A percentile compares a stretch with the other conserved stretches of the same genome.
Evolutionary conservation across 2,329 filamentous ascomycete species (phyloP).

Genomic region (Aspergillus ustus): DNA sequence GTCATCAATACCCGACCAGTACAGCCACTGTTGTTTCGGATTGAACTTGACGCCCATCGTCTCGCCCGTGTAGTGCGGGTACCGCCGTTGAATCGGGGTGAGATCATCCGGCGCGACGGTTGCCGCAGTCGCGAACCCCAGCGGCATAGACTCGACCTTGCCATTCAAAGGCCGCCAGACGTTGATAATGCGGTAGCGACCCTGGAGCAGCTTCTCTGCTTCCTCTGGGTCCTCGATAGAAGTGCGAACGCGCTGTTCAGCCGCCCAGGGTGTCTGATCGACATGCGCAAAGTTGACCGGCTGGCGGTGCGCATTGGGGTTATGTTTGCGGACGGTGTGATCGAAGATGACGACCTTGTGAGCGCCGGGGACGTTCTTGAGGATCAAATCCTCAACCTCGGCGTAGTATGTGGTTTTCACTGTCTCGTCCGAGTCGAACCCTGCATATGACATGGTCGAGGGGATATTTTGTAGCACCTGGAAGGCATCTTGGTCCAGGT

Average conservation of each 20-base stretch:
- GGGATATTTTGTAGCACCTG: slow-evolving; percentile 64
- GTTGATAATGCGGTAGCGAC: slow-evolving; percentile 81
- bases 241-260: slow-evolving; percentile 67
- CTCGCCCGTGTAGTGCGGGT: slow-evolving; percentile 72
- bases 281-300: slow-evolving; percentile 79
- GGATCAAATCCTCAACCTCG: slow-evolving; percentile 74
- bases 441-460: slow-evolving; percentile 57
- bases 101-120: slow-evolving; percentile 55
- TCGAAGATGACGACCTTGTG: slow-evolving; percentile 77
- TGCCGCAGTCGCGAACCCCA: slow-evolving; percentile 60
- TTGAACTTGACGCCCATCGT: slow-evolving; percentile 71
- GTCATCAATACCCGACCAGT: slow-evolving; percentile 76
- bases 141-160: slow-evolving; percentile 60
- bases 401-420: slow-evolving; percentile 79
- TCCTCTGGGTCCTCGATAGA: slow-evolving; percentile 68
- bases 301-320: slow-evolving; percentile 61
- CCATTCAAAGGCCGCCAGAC: slow-evolving; percentile 76
- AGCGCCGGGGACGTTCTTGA: slow-evolving; percentile 68
- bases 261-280: slow-evolving; percentile 75
- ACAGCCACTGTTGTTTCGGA: slow-evolving; percentile 72
- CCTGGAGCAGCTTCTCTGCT: slow-evolving; percentile 64
- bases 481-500: slow-evolving; percentile 77
- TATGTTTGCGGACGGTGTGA: slow-evolving; percentile 78
- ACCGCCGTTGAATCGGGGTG: slow-evolving; percentile 74
- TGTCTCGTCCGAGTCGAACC: slow-evolving; percentile 69